Conservation (phyloP, 2,329 filamentous ascomycete species). For the Xenoacremonium recifei region DNA sequence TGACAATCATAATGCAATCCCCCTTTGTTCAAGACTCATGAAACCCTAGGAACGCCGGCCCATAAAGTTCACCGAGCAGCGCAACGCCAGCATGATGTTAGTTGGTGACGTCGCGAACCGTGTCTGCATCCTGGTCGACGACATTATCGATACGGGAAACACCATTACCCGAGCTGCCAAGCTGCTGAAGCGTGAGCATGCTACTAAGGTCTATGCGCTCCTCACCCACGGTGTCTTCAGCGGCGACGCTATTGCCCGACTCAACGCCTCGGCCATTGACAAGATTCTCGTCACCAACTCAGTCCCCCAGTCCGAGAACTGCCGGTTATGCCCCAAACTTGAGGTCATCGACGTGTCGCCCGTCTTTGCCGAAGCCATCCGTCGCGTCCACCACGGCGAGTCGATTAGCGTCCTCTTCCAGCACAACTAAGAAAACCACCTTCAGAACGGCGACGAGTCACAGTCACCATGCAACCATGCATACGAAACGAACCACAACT, state of each 20-base stretch:
- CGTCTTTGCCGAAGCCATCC: slow-evolving; percentile 93
- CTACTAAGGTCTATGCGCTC: slow-evolving; percentile 85
- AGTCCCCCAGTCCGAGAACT: slow-evolving; percentile 83
- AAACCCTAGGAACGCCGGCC: slow-evolving; percentile 74
- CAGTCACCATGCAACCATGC: neutral
- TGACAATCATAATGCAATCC: slow-evolving; percentile 13
- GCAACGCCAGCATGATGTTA: slow-evolving; percentile 94
- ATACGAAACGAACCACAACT: slow-evolving; percentile 8
- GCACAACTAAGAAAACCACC: slow-evolving; percentile 22
- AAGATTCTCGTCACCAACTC: slow-evolving; percentile 95
- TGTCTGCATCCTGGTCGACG: slow-evolving; percentile 88
- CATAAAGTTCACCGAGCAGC: slow-evolving; percentile 81
- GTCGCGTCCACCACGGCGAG: slow-evolving; percentile 94
- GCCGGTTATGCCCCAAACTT: slow-evolving; percentile 76
- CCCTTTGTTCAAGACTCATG: slow-evolving; percentile 35
- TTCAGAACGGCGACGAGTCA: neutral
- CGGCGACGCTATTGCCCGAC: slow-evolving; percentile 89
- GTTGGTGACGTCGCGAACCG: slow-evolving; percentile 82
- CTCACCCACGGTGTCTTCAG: slow-evolving; percentile 94
- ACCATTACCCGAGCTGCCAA: slow-evolving; percentile 96
- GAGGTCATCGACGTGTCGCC: slow-evolving; percentile 87
- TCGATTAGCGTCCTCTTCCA: slow-evolving; percentile 91
- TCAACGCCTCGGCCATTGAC: slow-evolving; percentile 90
- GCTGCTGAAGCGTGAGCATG: slow-evolving; percentile 92
- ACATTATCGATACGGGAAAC: slow-evolving; percentile 93